Evolutionary conservation across 768 basidiomycete genomes (phyloP), one percentile per base, ranked within the genome.

Genomic region (Kondoa subrosea): DNA sequence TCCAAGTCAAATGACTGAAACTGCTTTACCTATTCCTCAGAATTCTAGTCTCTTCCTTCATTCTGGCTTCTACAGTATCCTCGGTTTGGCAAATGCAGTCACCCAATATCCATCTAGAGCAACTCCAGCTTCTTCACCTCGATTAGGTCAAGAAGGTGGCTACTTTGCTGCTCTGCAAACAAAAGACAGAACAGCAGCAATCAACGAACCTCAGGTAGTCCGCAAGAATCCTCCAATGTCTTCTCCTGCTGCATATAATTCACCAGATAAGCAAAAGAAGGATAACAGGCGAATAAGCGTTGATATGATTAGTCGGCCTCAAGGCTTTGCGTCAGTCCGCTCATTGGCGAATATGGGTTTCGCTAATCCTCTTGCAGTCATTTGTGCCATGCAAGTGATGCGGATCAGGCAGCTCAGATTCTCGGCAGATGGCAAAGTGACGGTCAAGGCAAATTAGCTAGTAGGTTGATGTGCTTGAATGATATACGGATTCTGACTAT

Each of bases 341-440:
- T 72, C 71, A 61, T 66, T 40, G 16, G 63, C 3, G 2, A 60
- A 40, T 71, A 73, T 67, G 2, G 2, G 31, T 65, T 26, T 30
- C 34, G 61, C 34, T 4, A 15, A 29, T 16, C 26, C 14, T 8
- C 15, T 21, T 60, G 64, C 75, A 91, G 89, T 65, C 90, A 93
- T 79, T 81, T 90, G 71, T 85, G 91, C 12, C 90, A 92, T 78
- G 89, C 91, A 32, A 90, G 88, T 67, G 88, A 91, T 78, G 88
- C 86, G 15, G 87, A 88, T 78, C 88, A 92, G 76, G 83, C 88
- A 34, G 87, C 88, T 76, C 89, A 87, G 29, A 81, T 92, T 69
- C 84, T 92, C 62, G 85, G 83, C 71, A 83, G 89, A 67, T 91
- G 91, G 89, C 86, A 87, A 40, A 86, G 87, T 58, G 90, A 92